A percentile compares a stretch with the other conserved stretches of the same genome.
These are phyloP conservation scores for Sphagnum magellanicum DNA, from an alignment of 228 moss, liverwort and hornwort species.

Conservation along the genomic window DNA sequence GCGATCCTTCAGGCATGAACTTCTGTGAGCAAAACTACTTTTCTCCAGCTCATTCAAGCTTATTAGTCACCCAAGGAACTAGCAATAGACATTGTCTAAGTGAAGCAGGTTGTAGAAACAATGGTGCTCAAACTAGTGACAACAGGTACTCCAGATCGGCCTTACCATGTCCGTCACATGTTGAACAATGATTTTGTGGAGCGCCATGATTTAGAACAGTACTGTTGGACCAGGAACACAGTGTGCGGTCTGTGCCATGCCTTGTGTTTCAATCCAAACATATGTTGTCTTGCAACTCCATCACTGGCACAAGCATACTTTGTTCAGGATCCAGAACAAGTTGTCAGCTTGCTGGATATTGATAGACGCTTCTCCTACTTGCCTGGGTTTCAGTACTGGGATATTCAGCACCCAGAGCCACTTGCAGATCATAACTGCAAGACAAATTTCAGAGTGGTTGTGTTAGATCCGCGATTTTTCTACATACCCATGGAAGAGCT, in stretches of 20 bases:
- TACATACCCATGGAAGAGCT: slow-evolving; percentile 63
- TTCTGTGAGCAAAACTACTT: too few species aligned
- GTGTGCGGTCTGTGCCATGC: slow-evolving; percentile 34
- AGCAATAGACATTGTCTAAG: too few species aligned
- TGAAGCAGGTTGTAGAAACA: too few species aligned
- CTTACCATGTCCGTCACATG: slow-evolving; percentile 26
- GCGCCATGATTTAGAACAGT: slow-evolving; percentile 73
- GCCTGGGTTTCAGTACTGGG: slow-evolving; percentile 61
- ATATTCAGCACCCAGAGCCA: slow-evolving; percentile 39
- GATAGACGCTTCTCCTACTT: slow-evolving; percentile 64
- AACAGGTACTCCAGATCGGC: too few species aligned
- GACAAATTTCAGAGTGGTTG: slow-evolving; percentile 41
- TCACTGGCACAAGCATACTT: slow-evolving; percentile 61
- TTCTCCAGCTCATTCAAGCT: too few species aligned
- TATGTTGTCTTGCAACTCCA: slow-evolving; percentile 61
- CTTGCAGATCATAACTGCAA: slow-evolving; percentile 1
- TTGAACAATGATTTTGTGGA: slow-evolving; percentile 57
- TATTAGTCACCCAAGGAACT: too few species aligned
- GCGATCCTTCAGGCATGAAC: too few species aligned
- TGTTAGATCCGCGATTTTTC: slow-evolving; percentile 67
- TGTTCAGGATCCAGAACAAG: slow-evolving; percentile 23
- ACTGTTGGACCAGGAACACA: slow-evolving; percentile 52
- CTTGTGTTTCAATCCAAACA: slow-evolving; percentile 21
- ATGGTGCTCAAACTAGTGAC: too few species aligned
- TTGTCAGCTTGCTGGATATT: slow-evolving; percentile 53